A percentile compares a stretch with the other conserved stretches of the same genome.
Conservation (phyloP, 1,139 yeast species). For the Citeromyces hawaiiensis region DNA sequence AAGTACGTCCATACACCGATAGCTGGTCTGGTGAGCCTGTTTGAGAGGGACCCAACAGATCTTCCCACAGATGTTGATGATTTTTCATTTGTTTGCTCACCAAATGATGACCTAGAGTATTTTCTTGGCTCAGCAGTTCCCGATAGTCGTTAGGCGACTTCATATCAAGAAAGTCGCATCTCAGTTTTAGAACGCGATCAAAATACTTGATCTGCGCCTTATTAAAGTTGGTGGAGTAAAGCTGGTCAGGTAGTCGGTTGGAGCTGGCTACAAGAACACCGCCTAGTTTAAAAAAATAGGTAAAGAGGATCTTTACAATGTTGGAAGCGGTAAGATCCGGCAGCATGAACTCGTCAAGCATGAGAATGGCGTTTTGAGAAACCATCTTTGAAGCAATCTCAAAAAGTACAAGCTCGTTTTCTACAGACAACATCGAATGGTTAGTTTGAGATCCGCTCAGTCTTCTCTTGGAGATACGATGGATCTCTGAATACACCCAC, state of each 20-base stretch:
- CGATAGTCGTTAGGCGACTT: conserved; percentile 44
- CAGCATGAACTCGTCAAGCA: conserved; percentile 62
- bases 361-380: conserved; percentile 39
- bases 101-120: conserved; percentile 16
- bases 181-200: conserved; percentile 39
- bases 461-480: conserved; percentile 33
- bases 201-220: conserved; percentile 44
- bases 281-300: conserved; percentile 58
- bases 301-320: conserved; percentile 48
- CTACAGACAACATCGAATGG: conserved; percentile 26
- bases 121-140: conserved; percentile 20
- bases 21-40: conserved; percentile 21
- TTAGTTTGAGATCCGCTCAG: conserved; percentile 18
- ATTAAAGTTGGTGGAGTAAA: conserved; percentile 52
- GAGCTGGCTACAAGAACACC: conserved; percentile 68
- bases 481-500: conserved; percentile 55
- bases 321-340: conserved; percentile 68
- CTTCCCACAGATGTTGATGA: conserved; percentile 24
- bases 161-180: conserved; percentile 58
- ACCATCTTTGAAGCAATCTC: conserved; percentile 61
- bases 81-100: conserved; percentile 19
- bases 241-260: conserved; percentile 56
- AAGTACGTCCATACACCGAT: conserved; percentile 40
- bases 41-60: conserved; percentile 11
- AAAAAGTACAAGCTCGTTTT: conserved; percentile 51